Evolutionary conservation across 176 grass and related monocot genomes (phyloP).

Genomic region (Chloris gayana): DNA sequence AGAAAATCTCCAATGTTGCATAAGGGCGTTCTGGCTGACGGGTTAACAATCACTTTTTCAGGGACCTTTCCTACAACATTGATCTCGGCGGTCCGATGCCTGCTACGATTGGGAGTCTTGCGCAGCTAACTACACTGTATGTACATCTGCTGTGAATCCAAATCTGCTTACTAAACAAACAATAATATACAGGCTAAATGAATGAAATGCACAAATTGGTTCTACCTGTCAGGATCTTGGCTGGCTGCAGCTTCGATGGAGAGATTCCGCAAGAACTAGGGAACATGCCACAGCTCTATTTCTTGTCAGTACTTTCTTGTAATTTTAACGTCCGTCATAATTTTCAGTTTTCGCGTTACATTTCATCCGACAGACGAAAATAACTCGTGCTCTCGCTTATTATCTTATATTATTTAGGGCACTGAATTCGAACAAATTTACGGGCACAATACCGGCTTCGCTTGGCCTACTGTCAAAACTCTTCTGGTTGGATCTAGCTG

Average conservation of each 20-base stretch:
- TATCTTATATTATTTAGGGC: constrained; percentile 31
- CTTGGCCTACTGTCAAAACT: constrained; percentile 47
- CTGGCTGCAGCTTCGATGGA: constrained; percentile 52
- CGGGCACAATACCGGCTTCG: constrained; percentile 41
- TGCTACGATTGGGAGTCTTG: constrained; percentile 41
- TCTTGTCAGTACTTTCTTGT: constrained; percentile 40
- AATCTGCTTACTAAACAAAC: not conserved
- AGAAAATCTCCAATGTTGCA: constrained; percentile 12
- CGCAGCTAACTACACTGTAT: constrained; percentile 40
- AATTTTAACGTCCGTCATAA: not conserved
- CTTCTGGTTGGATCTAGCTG: constrained; percentile 53
- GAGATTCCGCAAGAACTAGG: constrained; percentile 47
- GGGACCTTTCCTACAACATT: constrained; percentile 59
- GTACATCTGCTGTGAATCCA: not conserved
- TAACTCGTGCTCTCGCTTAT: not conserved
- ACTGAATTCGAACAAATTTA: constrained; percentile 60
- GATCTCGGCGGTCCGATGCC: constrained; percentile 39
- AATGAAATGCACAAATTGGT: not conserved
- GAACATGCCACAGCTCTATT: constrained; percentile 34
- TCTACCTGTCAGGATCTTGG: constrained; percentile 45
- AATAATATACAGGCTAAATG: not conserved
- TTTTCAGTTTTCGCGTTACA: not conserved
- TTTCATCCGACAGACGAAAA: not conserved
- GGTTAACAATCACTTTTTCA: constrained; percentile 11
- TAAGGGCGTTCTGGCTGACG: not conserved